Percentiles rank a stretch among this genome's conserved stretches.
Evolutionary conservation across 805 yeast genomes (phyloP).

Genomic region (Clavispora phyllophila): DNA sequence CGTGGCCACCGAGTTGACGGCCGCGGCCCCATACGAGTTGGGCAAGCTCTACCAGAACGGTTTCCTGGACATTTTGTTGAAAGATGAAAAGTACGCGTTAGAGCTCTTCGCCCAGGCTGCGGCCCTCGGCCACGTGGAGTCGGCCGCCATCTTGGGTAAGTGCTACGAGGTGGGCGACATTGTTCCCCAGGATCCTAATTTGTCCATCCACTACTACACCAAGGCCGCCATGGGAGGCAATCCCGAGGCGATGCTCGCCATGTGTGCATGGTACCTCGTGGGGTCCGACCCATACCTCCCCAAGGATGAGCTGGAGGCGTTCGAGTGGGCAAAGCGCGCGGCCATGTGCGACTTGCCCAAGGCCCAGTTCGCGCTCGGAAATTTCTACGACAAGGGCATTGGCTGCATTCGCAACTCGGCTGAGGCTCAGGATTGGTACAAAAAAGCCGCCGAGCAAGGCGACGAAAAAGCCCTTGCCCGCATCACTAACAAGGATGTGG

Average conservation of each 20-base stretch:
- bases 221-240: constrained; percentile 88
- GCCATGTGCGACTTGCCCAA: constrained; percentile 70
- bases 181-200: constrained; percentile 71
- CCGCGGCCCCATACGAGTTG: constrained; percentile 92
- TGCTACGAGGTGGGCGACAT: constrained; percentile 79
- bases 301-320: constrained; percentile 78
- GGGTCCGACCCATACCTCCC: constrained; percentile 84
- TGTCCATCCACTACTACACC: constrained; percentile 89
- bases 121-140: constrained; percentile 75
- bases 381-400: constrained; percentile 80
- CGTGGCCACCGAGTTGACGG: constrained; percentile 74
- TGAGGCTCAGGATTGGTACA: constrained; percentile 71
- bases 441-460: constrained; percentile 60
- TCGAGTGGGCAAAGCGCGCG: constrained; percentile 89
- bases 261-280: constrained; percentile 95
- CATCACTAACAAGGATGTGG: constrained; percentile 27
- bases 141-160: constrained; percentile 75
- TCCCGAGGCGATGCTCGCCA: constrained; percentile 81
- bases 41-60: constrained; percentile 83
- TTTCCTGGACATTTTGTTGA: constrained; percentile 78
- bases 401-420: constrained; percentile 63
- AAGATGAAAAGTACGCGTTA: constrained; percentile 78
- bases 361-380: constrained; percentile 82
- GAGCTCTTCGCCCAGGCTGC: constrained; percentile 87
- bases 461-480: constrained; percentile 35